Evolutionary conservation across 768 basidiomycete genomes (phyloP).

Genomic region (Boletus rubescentipes): DNA sequence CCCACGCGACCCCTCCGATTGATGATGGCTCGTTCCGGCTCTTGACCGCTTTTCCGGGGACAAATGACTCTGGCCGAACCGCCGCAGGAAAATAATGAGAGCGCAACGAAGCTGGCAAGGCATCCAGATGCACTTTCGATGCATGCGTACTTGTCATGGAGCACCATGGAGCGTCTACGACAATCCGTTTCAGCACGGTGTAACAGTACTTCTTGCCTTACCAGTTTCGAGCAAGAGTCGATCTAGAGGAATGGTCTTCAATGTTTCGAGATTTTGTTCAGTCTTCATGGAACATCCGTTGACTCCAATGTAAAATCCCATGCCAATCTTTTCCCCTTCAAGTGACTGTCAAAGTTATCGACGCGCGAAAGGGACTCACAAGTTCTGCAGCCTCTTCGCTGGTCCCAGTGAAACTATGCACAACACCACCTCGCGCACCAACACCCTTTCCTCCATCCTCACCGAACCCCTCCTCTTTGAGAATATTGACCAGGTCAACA

Average conservation of each 20-base stretch:
- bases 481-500: constrained; percentile 60
- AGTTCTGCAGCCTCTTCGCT: constrained; percentile 61
- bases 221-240: constrained; percentile 76
- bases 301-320: constrained; percentile 63
- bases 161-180: constrained; percentile 70
- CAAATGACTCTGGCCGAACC: constrained; percentile 58
- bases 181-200: neutral
- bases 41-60: constrained; percentile 61
- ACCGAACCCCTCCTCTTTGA: constrained; percentile 65
- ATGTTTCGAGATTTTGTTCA: constrained; percentile 55
- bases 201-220: constrained; percentile 20
- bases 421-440: constrained; percentile 71
- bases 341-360: neutral
- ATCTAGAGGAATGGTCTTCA: constrained; percentile 56
- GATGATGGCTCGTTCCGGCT: constrained; percentile 73
- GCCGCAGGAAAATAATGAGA: constrained; percentile 50
- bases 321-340: constrained; percentile 47
- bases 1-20: constrained; percentile 72
- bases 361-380: constrained; percentile 40
- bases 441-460: constrained; percentile 50
- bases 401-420: constrained; percentile 80
- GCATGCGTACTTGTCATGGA: constrained; percentile 67
- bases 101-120: constrained; percentile 46
- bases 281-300: constrained; percentile 83
- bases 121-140: constrained; percentile 49